Conservation (phyloP, 2,329 filamentous ascomycete genomes). For the Cladosporium oxysporum region DNA sequence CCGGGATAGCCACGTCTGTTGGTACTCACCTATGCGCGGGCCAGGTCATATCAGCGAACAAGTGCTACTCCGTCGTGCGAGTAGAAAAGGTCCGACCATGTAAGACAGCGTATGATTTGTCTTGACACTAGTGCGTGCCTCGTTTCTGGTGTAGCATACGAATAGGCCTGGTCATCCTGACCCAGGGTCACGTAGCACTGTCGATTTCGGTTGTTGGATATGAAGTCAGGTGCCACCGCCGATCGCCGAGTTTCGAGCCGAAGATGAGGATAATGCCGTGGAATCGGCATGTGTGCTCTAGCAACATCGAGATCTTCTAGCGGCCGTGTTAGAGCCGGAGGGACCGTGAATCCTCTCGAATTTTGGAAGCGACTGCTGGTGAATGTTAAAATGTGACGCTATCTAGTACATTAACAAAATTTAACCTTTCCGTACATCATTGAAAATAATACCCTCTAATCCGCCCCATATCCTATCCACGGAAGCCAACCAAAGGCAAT, state of each 20-base stretch:
- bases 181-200: background rate
- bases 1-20: background rate
- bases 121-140: background rate
- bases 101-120: background rate
- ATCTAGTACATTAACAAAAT: background rate
- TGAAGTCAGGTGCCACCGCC: background rate
- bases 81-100: background rate
- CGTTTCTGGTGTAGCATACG: background rate
- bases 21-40: background rate
- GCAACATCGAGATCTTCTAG: background rate
- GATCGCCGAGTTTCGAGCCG: background rate
- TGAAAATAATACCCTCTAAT: too few relatives aligned
- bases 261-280: background rate
- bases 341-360: background rate
- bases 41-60: background rate
- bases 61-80: background rate
- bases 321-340: background rate
- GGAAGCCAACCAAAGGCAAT: conserved; percentile 48
- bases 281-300: background rate
- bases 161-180: background rate
- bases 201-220: background rate
- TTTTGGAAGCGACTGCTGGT: too few relatives aligned
- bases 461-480: background rate
- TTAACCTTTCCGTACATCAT: background rate
- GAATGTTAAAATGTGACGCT: background rate